phyloP scores from a whole-genome alignment of 2,329 filamentous ascomycete species.

The Hyphodiscus sp. region DNA sequence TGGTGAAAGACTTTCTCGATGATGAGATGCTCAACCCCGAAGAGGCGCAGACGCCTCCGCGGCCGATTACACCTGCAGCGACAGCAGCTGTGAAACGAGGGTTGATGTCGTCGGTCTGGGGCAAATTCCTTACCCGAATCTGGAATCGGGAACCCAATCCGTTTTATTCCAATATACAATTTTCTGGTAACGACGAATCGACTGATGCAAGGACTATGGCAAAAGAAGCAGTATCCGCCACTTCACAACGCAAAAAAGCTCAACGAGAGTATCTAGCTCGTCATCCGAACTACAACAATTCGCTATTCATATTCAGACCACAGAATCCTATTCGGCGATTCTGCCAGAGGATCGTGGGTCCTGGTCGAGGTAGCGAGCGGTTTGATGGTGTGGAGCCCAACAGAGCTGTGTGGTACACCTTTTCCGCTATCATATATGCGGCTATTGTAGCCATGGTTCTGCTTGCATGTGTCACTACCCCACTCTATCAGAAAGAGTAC shows the following conservation, averaged over 20 bases:
- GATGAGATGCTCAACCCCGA: slow-evolving; percentile 50
- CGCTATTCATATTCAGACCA: slow-evolving; percentile 79
- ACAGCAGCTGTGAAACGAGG: slow-evolving; percentile 46
- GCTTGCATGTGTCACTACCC: slow-evolving; percentile 88
- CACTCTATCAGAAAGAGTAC: slow-evolving; percentile 86
- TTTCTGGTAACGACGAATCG: slow-evolving; percentile 61
- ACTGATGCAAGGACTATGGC: slow-evolving; percentile 84
- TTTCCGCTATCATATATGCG: slow-evolving; percentile 89
- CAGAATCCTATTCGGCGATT: slow-evolving; percentile 70
- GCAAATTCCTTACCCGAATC: slow-evolving; percentile 48
- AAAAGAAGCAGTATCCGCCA: slow-evolving; percentile 78
- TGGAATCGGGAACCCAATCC: slow-evolving; percentile 78
- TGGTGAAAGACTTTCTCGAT: slow-evolving; percentile 91
- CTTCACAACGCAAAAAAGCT: slow-evolving; percentile 74
- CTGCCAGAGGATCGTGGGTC: slow-evolving; percentile 86
- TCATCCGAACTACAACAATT: slow-evolving; percentile 88
- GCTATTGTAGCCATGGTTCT: slow-evolving; percentile 98
- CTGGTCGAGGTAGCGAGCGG: slow-evolving; percentile 77
- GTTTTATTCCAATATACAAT: slow-evolving; percentile 80
- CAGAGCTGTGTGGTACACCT: slow-evolving; percentile 83
- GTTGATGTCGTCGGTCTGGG: slow-evolving; percentile 54
- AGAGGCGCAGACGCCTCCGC: slow-evolving; percentile 29
- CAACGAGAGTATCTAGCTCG: slow-evolving; percentile 85
- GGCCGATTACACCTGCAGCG: slow-evolving; percentile 27
- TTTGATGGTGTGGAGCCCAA: slow-evolving; percentile 88